Evolutionary conservation across 1,139 yeast species (phyloP).

Genomic region (Debaryomyces fabryi): DNA sequence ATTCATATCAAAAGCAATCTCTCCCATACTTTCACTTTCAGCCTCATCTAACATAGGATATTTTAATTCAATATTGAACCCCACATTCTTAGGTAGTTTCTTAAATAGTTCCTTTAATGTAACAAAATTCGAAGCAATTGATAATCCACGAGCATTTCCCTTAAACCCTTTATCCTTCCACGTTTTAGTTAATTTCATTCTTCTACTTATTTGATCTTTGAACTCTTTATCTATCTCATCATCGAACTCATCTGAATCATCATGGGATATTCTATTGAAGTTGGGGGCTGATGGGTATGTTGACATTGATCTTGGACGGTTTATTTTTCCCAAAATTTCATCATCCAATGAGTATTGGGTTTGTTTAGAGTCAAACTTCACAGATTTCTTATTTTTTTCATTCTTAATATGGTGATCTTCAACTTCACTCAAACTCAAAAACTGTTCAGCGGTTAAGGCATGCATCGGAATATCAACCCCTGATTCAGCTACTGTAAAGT

Average conservation of each 20-base stretch:
- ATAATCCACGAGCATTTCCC: conserved; percentile 87
- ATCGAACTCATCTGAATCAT: conserved; percentile 23
- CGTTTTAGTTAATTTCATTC: conserved; percentile 86
- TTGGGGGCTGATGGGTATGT: conserved; percentile 39
- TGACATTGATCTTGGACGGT: conserved; percentile 46
- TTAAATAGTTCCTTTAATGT: conserved; percentile 83
- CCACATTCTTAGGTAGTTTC: conserved; percentile 80
- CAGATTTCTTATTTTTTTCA: conserved; percentile 16
- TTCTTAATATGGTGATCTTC: conserved; percentile 16
- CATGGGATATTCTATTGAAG: conserved; percentile 10
- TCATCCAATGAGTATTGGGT: conserved; percentile 40
- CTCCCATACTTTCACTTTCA: conserved; percentile 85
- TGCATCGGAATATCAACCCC: conserved; percentile 98
- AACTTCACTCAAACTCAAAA: conserved; percentile 60
- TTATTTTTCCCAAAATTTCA: conserved; percentile 34
- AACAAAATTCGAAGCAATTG: conserved; percentile 90
- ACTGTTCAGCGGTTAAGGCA: conserved; percentile 85
- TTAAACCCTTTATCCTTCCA: conserved; percentile 86
- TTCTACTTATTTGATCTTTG: conserved; percentile 49
- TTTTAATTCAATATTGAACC: conserved; percentile 93
- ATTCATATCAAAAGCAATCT: conserved; percentile 80
- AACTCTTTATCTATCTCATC: conserved; percentile 43
- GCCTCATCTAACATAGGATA: conserved; percentile 97
- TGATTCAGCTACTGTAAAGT: conserved; percentile 91
- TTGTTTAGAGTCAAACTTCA: conserved; percentile 10